Conservation (phyloP, 768 basidiomycete genomes). For the Rhodotorula kratochvilovae region DNA sequence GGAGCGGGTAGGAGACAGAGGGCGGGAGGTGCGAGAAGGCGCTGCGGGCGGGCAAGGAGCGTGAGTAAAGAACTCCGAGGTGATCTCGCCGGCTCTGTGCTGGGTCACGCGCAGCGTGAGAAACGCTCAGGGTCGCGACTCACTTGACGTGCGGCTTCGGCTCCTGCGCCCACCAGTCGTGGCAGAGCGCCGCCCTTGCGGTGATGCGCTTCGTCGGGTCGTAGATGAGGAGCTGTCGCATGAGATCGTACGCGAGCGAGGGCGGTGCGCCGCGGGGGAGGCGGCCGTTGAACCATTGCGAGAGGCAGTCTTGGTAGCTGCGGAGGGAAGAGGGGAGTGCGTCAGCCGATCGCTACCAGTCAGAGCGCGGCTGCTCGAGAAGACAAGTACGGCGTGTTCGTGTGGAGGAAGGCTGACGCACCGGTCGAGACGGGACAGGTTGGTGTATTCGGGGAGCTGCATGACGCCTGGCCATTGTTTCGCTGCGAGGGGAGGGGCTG, state of each 20-base stretch:
- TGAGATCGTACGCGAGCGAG: conserved; percentile 68
- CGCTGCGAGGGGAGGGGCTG: conserved; percentile 52
- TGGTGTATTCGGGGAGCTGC: conserved; percentile 38
- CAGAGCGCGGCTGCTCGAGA: too few relatives aligned
- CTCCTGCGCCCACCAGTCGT: conserved; percentile 90
- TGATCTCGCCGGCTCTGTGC: too few relatives aligned
- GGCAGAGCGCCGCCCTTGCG: conserved; percentile 71
- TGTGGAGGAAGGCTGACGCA: background rate
- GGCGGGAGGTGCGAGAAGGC: conserved; percentile 66
- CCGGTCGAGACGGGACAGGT: conserved; percentile 14
- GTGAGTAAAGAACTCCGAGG: background rate
- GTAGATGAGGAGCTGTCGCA: conserved; percentile 80
- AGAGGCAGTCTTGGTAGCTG: conserved; percentile 61
- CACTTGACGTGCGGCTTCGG: conserved; percentile 81
- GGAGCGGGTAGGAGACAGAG: conserved; percentile 71
- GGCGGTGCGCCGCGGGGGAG: conserved; percentile 55
- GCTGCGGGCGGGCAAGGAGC: conserved; percentile 48
- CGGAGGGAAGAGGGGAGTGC: conserved; percentile 41
- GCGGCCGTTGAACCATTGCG: conserved; percentile 61
- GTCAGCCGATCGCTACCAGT: too few relatives aligned
- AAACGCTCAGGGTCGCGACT: too few relatives aligned
- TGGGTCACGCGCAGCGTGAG: too few relatives aligned
- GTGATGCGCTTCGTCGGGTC: conserved; percentile 83
- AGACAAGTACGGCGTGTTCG: too few relatives aligned
- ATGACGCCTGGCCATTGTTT: conserved; percentile 77